These are phyloP conservation scores for Debaryomyces prosopidis DNA, from an alignment of 805 yeast species.

Conservation along the genomic window DNA sequence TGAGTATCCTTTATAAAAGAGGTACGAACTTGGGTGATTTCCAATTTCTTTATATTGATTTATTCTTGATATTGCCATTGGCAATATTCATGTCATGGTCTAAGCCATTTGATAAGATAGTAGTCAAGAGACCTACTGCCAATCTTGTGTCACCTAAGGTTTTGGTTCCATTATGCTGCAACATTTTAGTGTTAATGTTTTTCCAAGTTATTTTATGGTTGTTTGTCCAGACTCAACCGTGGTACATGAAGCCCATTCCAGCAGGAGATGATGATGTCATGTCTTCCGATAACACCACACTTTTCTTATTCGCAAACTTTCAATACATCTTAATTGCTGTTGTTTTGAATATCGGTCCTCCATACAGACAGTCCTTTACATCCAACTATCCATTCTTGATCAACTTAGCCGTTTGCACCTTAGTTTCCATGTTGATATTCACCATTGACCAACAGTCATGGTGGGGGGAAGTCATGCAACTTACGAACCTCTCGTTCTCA, in stretches of 20 bases:
- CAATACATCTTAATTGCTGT: constrained; percentile 87
- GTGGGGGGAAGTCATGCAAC: constrained; percentile 71
- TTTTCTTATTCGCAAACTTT: constrained; percentile 79
- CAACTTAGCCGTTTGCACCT: constrained; percentile 53
- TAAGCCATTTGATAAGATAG: constrained; percentile 62
- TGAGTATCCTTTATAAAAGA: constrained; percentile 76
- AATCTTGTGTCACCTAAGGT: constrained; percentile 89
- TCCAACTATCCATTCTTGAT: constrained; percentile 70
- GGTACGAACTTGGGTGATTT: constrained; percentile 96
- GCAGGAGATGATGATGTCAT: constrained; percentile 79
- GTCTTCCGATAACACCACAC: constrained; percentile 85
- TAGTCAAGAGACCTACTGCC: constrained; percentile 85
- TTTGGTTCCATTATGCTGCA: constrained; percentile 77
- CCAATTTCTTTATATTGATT: constrained; percentile 92
- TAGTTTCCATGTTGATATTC: constrained; percentile 58
- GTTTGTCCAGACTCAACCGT: constrained; percentile 53
- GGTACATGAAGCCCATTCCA: constrained; percentile 82
- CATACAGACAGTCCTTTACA: constrained; percentile 77
- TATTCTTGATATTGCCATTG: constrained; percentile 86
- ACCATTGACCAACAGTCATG: constrained; percentile 48
- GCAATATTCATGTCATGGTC: constrained; percentile 99
- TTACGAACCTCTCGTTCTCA: constrained; percentile 56
- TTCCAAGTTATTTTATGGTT: constrained; percentile 76
- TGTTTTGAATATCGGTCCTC: constrained; percentile 88
- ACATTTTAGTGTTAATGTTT: constrained; percentile 58